phyloP scores from a whole-genome alignment of 2,329 filamentous ascomycete genomes.

The Xylogone sp. region DNA sequence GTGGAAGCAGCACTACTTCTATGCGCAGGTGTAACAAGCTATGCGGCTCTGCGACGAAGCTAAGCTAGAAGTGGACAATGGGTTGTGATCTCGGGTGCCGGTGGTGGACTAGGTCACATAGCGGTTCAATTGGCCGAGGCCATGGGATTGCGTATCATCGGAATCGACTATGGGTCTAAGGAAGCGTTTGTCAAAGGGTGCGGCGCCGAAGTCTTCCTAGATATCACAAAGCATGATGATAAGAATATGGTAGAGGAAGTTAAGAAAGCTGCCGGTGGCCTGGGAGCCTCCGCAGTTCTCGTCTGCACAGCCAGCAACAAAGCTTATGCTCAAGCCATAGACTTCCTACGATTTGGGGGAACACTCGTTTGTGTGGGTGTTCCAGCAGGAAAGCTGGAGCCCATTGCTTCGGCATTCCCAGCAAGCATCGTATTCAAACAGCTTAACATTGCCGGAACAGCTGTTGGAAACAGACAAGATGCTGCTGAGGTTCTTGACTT shows the following conservation, averaged over 20 bases:
- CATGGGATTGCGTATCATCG: constrained; percentile 60
- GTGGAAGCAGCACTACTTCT: constrained; percentile 61
- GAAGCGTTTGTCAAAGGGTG: constrained; percentile 48
- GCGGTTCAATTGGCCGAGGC: constrained; percentile 54
- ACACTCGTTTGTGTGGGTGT: constrained; percentile 46
- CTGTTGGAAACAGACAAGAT: constrained; percentile 43
- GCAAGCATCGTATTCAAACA: constrained; percentile 33
- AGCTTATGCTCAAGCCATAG: constrained; percentile 41
- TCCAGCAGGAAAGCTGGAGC: constrained; percentile 36
- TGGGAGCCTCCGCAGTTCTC: constrained; percentile 57
- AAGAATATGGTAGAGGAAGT: constrained; percentile 50
- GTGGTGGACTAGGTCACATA: constrained; percentile 58
- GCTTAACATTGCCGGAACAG: constrained; percentile 38
- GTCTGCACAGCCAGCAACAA: constrained; percentile 45
- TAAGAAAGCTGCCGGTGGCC: constrained; percentile 40
- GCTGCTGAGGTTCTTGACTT: constrained; percentile 42
- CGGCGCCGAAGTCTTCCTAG: constrained; percentile 62
- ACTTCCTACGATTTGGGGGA: constrained; percentile 40
- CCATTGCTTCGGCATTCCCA: constrained; percentile 38
- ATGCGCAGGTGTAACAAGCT: constrained; percentile 63
- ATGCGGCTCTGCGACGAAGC: constrained; percentile 57
- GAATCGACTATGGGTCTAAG: constrained; percentile 58
- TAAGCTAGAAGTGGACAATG: constrained; percentile 36
- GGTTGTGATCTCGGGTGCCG: constrained; percentile 53
- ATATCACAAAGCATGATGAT: constrained; percentile 47